Evolutionary conservation across 768 basidiomycete species (phyloP), one percentile per base, ranked within the genome.

Genomic region (Russula olivacea): DNA sequence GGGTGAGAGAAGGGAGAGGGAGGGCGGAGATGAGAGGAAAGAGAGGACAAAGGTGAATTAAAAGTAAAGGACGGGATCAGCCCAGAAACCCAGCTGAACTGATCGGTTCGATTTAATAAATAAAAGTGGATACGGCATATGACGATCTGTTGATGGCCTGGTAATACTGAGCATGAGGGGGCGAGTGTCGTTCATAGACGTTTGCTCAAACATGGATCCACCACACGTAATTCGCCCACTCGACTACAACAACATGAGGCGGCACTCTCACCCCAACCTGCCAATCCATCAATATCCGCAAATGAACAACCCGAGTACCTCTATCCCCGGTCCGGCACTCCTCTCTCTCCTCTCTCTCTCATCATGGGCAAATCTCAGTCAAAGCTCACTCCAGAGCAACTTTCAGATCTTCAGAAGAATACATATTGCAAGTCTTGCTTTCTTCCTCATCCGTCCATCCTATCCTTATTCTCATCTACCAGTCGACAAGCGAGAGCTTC

Each of bases 331-430:
- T 28, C 52, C 57, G 58, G 57, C 11, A 17, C 36, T 6, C 7
- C 48, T 47, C 48, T 48, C 38, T 15, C 45, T 3, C 19, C 41
- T 14, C 30, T 28, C 21, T 11, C 30, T 17, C 5, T 21, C 74
- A 81, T 74, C 73, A 98, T 98, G 97, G 97, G 97, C 76, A 98
- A 98, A 79, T 89, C 92, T 38, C 94, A 98, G 76, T 91, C 88
- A 69, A 99, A 98, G 76, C 84, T 99, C 51, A 88, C 92, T 15
- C 86, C 89, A 48, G 96, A 98, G 65, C 93, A 98, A 76, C 86
- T 99, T 65, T 80, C 87, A 19, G 93, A 95, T 71, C 86, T 99
- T 55, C 96, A 98, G 79, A 95, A 94, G 83, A 90, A 93, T 76
- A 99, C 97, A 0, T 96, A 98, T 74, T 98, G 97, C 96, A 69